Conservation (phyloP, 768 basidiomycete species). For the Galerina sulciceps region DNA sequence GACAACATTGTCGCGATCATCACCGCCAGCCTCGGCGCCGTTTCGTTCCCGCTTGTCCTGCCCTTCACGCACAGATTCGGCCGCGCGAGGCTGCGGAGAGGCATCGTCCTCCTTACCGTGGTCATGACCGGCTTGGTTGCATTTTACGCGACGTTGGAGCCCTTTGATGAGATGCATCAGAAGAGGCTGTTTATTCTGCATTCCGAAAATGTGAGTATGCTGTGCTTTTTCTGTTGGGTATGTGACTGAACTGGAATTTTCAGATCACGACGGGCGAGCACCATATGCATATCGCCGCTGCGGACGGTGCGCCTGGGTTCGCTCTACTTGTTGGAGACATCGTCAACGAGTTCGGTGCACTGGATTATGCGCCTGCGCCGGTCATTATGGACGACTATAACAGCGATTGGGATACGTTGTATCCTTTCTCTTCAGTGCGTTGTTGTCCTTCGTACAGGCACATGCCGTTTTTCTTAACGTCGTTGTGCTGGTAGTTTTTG, state of each 20-base stretch:
- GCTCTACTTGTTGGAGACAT: constrained; percentile 63
- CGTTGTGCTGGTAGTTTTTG: constrained; percentile 62
- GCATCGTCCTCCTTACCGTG: constrained; percentile 50
- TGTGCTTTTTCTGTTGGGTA: not conserved
- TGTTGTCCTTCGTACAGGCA: not conserved
- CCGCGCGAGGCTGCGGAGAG: constrained; percentile 32
- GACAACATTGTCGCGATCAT: constrained; percentile 89
- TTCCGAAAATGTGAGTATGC: constrained; percentile 76
- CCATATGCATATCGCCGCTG: constrained; percentile 78
- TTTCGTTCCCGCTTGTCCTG: constrained; percentile 60
- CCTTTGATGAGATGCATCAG: constrained; percentile 87
- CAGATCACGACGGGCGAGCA: constrained; percentile 76
- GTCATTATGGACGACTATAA: constrained; percentile 78
- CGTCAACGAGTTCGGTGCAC: constrained; percentile 59
- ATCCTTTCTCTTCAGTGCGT: constrained; percentile 77
- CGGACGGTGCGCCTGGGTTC: constrained; percentile 84
- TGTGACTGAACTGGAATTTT: not conserved
- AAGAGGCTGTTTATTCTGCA: constrained; percentile 85
- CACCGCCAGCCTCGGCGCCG: constrained; percentile 58
- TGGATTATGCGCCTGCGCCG: constrained; percentile 41
- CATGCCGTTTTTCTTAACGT: not conserved
- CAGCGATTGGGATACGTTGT: constrained; percentile 86
- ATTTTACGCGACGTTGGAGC: constrained; percentile 58
- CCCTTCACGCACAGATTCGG: constrained; percentile 82
- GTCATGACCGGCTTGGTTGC: constrained; percentile 56